phyloP scores from a whole-genome alignment of 306 rosid genomes.

The Cotoneaster glaucophyllus region DNA sequence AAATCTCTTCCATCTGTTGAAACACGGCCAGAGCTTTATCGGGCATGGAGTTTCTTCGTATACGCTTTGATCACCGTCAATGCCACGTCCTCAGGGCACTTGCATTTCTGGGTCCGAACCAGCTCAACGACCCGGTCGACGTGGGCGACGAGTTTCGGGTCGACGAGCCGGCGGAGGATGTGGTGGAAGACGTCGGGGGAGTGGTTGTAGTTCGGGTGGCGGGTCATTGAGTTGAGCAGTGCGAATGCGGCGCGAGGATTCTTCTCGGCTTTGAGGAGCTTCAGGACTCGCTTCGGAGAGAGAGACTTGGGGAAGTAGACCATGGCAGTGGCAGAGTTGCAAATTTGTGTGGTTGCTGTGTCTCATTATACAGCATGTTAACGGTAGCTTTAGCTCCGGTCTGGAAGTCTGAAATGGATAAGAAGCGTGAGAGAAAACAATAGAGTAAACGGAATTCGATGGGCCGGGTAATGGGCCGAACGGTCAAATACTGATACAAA shows the following conservation, averaged over 20 bases:
- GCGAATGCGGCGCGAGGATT: conserved; percentile 49
- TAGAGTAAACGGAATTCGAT: not conserved
- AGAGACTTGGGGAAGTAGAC: conserved; percentile 49
- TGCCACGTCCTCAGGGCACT: conserved; percentile 67
- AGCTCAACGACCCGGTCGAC: conserved; percentile 39
- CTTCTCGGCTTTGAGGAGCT: conserved; percentile 67
- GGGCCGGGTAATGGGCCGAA: not conserved
- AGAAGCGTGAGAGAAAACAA: not conserved
- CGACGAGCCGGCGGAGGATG: conserved; percentile 56
- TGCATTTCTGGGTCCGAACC: conserved; percentile 45
- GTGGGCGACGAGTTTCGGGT: conserved; percentile 38
- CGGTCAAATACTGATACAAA: not conserved
- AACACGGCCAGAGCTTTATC: conserved; percentile 55
- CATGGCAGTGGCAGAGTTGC: conserved; percentile 50
- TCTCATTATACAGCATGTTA: conserved; percentile 7
- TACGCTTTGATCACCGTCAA: conserved; percentile 69
- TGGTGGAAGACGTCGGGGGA: conserved; percentile 55
- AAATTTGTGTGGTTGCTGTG: not conserved
- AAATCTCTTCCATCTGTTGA: conserved; percentile 60
- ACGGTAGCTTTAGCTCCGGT: too few species aligned
- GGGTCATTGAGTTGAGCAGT: conserved; percentile 57
- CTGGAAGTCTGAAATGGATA: not conserved
- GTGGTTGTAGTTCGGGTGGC: conserved; percentile 42
- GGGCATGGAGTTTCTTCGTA: conserved; percentile 63
- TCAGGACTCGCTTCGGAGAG: conserved; percentile 49